Evolutionary conservation across 495 filamentous ascomycete species (phyloP).

Genomic region (Copromyces sp.): DNA sequence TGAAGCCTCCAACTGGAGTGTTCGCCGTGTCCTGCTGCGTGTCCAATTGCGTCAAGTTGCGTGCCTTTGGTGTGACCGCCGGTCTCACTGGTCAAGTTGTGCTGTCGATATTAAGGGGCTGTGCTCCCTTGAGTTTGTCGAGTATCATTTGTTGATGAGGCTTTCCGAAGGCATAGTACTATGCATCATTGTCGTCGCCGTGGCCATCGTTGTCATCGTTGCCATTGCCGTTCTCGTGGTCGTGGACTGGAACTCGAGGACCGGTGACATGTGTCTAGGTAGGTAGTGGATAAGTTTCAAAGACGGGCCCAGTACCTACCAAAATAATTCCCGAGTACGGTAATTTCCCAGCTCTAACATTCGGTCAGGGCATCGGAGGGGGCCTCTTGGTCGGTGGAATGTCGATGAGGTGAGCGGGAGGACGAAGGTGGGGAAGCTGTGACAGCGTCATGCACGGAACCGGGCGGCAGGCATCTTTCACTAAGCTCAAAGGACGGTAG

Average conservation of each 20-base stretch:
- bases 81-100: not conserved
- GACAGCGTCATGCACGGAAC: not conserved
- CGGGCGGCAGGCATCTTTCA: not conserved
- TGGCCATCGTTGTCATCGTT: not conserved
- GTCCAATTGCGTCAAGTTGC: not conserved
- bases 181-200: not conserved
- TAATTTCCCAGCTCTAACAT: not conserved
- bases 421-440: not conserved
- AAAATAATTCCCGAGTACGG: not conserved
- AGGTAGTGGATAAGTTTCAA: not conserved
- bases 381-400: not conserved
- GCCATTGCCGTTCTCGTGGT: not conserved
- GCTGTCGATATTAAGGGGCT: not conserved
- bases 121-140: not conserved
- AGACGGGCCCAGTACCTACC: not conserved
- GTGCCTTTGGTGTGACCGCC: not conserved
- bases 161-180: not conserved
- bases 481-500: not conserved
- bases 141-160: not conserved
- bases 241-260: not conserved
- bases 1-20: not conserved
- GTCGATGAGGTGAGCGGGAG: not conserved
- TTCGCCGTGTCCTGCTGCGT: not conserved
- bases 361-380: not conserved
- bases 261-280: not conserved